Conservation (phyloP, 2,329 filamentous ascomycete species). For the Alternaria sp. region DNA sequence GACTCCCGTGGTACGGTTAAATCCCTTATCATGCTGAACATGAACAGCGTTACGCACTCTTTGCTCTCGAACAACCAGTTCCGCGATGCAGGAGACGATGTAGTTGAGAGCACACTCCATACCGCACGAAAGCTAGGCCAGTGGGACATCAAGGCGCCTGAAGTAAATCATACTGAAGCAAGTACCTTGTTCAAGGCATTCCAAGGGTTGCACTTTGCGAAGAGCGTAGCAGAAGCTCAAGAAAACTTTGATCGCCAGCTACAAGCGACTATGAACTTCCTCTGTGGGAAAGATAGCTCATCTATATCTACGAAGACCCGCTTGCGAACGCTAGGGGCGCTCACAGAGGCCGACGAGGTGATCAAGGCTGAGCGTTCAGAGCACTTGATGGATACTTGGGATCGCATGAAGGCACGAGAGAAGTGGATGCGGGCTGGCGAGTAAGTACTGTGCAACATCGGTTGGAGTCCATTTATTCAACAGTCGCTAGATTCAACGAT, state of each 20-base stretch:
- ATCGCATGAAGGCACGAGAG: constrained; percentile 70
- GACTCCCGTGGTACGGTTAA: constrained; percentile 77
- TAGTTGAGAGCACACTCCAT: constrained; percentile 76
- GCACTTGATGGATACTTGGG: constrained; percentile 69
- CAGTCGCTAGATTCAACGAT: constrained; percentile 71
- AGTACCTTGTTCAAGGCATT: constrained; percentile 81
- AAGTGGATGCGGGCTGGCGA: constrained; percentile 84
- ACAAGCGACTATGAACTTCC: constrained; percentile 55
- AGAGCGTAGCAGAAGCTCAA: constrained; percentile 63
- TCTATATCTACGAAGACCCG: constrained; percentile 36
- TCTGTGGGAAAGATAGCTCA: constrained; percentile 39
- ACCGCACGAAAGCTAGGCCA: constrained; percentile 84
- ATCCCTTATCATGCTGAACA: constrained; percentile 79
- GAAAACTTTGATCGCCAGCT: constrained; percentile 69
- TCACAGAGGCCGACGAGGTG: constrained; percentile 84
- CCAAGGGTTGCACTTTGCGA: constrained; percentile 76
- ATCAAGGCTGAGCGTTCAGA: constrained; percentile 67
- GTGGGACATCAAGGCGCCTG: constrained; percentile 86
- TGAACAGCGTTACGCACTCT: constrained; percentile 85
- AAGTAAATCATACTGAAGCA: constrained; percentile 67
- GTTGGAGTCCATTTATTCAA: constrained; percentile 38
- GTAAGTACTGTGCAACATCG: constrained; percentile 58
- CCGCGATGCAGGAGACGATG: constrained; percentile 64
- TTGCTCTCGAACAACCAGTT: constrained; percentile 74
- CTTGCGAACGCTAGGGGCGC: constrained; percentile 65